A percentile compares a stretch with the other conserved stretches of the same genome.
These are phyloP conservation scores for Arthrobotrys sinensis DNA, from an alignment of 2,329 filamentous ascomycete species.

Conservation along the genomic window DNA sequence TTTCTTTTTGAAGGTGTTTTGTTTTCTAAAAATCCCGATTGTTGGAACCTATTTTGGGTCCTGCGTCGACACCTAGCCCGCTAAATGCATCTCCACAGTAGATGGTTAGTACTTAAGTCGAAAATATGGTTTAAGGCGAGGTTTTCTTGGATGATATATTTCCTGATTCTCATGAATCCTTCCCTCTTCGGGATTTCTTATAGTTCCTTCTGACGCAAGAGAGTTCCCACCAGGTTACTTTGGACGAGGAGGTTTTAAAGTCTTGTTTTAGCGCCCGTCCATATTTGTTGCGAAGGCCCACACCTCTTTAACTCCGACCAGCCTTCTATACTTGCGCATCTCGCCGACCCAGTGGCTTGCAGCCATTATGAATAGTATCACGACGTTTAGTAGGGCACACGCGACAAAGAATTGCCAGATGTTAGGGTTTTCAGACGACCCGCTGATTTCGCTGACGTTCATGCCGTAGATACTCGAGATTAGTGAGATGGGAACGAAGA, in stretches of 20 bases:
- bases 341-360: conserved; percentile 48
- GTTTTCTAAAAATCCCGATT: conserved; percentile 25
- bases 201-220: neutral
- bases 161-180: conserved; percentile 8
- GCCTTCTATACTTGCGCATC: conserved; percentile 35
- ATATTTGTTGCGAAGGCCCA: conserved; percentile 48
- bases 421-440: conserved; percentile 60
- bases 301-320: conserved; percentile 41
- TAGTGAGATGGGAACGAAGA: conserved; percentile 64
- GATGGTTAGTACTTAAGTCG: conserved; percentile 1
- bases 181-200: neutral
- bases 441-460: conserved; percentile 64
- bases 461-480: conserved; percentile 65
- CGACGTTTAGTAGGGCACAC: conserved; percentile 60
- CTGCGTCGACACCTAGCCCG: conserved; percentile 3
- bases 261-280: conserved; percentile 30
- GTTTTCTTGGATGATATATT: neutral
- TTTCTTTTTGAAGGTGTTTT: neutral
- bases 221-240: too few relatives aligned
- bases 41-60: conserved; percentile 12
- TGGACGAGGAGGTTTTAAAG: too few relatives aligned
- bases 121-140: conserved; percentile 1
- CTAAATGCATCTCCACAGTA: neutral
- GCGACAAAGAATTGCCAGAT: conserved; percentile 66
- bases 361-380: conserved; percentile 54